Base-by-base conservation (phyloP, 768 basidiomycete genomes). In the Suillus clintonianus region DNA sequence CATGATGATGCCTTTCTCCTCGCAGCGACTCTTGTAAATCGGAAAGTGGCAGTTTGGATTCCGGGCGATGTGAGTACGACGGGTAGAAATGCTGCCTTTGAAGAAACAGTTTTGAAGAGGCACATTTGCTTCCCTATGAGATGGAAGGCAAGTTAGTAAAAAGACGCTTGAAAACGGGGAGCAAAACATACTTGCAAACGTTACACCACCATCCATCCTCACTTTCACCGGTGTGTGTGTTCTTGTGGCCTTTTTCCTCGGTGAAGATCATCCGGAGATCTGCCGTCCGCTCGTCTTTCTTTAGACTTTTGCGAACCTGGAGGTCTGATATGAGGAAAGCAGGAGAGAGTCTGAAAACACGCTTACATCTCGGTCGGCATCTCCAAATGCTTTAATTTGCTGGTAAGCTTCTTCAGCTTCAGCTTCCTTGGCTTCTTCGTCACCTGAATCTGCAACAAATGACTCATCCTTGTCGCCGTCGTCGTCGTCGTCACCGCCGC, bases 1-100 rank as follows among this genome's bases (percentile, higher is more conserved):
- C 58, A 59, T 59, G 27, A 27, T 27, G 32, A 59, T 43, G 14
- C 39, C 39, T 39, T 30, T 43, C 32, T 59, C 58, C 58, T 59
- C 13, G 41, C 58, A 59, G 58, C 10, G 14, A 30, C 24, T 59
- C 39, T 36, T 42, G 39, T 59, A 59, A 0, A 59, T 34, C 5
- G 10, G 27, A 42, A 59, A 59, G 58, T 59, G 58, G 58, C 39
- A 36, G 39, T 41, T 41, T 6, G 22, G 39, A 39, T 59, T 15
- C 58, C 39, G 5, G 10, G 39, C n/a, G 5, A 59, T 41, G 39
- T 59, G 58, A 59, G 58, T 59, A 36, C 15, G 14, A 59, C 5
- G 41, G 13, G 58, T 59, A 19, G 58, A 59, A 2, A 59, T 42
- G 2, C 36, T 30, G 32, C 58, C 58, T 19, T 32, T 59, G 36